Conservation (phyloP, 768 basidiomycete genomes). For the Termitomyces sp. region DNA sequence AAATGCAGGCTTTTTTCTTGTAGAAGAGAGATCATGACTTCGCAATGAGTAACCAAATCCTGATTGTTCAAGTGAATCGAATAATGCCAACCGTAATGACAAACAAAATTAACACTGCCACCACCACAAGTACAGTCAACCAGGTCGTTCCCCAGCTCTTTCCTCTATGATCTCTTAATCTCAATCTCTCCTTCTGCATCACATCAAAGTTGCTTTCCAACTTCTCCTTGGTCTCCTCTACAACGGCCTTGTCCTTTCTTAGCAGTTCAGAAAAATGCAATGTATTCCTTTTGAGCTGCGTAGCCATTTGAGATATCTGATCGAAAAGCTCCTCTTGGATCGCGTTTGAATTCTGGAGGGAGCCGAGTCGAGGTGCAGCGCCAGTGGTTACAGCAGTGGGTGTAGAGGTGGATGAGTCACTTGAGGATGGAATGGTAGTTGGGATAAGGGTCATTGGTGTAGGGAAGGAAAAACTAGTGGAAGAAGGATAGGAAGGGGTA, state of each 20-base stretch:
- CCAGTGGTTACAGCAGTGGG: constrained; percentile 19
- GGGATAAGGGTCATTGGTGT: constrained; percentile 15
- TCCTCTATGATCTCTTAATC: constrained; percentile 54
- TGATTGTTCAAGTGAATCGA: constrained; percentile 31
- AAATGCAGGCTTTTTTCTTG: background rate
- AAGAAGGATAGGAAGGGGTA: constrained; percentile 14
- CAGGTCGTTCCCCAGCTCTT: constrained; percentile 73
- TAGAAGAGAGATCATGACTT: background rate
- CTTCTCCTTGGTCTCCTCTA: constrained; percentile 64
- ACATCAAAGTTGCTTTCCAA: constrained; percentile 66
- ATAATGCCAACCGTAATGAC: constrained; percentile 69
- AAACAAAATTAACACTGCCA: constrained; percentile 66
- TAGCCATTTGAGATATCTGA: constrained; percentile 81
- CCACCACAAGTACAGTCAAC: constrained; percentile 29
- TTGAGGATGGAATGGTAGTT: constrained; percentile 21
- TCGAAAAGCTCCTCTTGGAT: constrained; percentile 71
- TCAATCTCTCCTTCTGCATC: constrained; percentile 60
- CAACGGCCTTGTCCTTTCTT: constrained; percentile 65
- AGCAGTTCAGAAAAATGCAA: constrained; percentile 70
- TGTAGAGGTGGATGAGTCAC: constrained; percentile 13
- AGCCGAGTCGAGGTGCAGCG: constrained; percentile 23
- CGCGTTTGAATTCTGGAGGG: constrained; percentile 49
- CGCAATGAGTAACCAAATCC: background rate
- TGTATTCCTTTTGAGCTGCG: constrained; percentile 81
- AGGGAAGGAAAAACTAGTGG: background rate